These are phyloP conservation scores for Rachicladosporium sp. DNA, from an alignment of 2,329 filamentous ascomycete genomes.

Conservation along the genomic window DNA sequence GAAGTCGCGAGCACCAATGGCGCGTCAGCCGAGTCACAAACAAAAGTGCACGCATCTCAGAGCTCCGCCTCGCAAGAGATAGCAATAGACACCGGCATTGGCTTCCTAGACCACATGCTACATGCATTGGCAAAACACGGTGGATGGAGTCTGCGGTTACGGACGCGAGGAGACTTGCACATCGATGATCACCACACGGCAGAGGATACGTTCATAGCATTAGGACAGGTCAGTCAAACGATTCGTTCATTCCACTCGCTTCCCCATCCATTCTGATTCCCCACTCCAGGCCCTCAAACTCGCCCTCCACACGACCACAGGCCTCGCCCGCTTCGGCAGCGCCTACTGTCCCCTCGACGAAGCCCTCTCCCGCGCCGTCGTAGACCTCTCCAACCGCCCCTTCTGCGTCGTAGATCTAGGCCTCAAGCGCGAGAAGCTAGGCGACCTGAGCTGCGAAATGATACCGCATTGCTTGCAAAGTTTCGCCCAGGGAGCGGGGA, in stretches of 20 bases:
- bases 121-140: slow-evolving; percentile 93
- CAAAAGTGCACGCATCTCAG: slow-evolving; percentile 60
- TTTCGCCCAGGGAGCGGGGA: slow-evolving; percentile 78
- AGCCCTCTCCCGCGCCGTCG: slow-evolving; percentile 81
- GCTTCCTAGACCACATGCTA: slow-evolving; percentile 97
- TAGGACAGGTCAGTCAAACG: slow-evolving; percentile 45
- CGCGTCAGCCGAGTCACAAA: slow-evolving; percentile 38
- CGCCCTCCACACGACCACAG: slow-evolving; percentile 64
- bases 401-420: slow-evolving; percentile 75
- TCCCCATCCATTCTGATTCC: too few species aligned
- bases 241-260: too few species aligned
- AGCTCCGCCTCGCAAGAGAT: slow-evolving; percentile 75
- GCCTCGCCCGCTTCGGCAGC: slow-evolving; percentile 79
- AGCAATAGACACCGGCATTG: slow-evolving; percentile 81
- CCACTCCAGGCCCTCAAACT: slow-evolving; percentile 72
- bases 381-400: slow-evolving; percentile 88
- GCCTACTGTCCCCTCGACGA: slow-evolving; percentile 93
- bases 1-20: slow-evolving; percentile 31
- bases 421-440: slow-evolving; percentile 82
- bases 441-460: slow-evolving; percentile 91
- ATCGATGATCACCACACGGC: slow-evolving; percentile 98
- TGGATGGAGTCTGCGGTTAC: slow-evolving; percentile 78
- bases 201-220: slow-evolving; percentile 86
- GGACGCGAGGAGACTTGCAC: slow-evolving; percentile 79
- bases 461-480: slow-evolving; percentile 89